A percentile compares a stretch with the other conserved stretches of the same genome.
Conservation (phyloP, 129 eudicot species). For the Saussurea involucrata region DNA sequence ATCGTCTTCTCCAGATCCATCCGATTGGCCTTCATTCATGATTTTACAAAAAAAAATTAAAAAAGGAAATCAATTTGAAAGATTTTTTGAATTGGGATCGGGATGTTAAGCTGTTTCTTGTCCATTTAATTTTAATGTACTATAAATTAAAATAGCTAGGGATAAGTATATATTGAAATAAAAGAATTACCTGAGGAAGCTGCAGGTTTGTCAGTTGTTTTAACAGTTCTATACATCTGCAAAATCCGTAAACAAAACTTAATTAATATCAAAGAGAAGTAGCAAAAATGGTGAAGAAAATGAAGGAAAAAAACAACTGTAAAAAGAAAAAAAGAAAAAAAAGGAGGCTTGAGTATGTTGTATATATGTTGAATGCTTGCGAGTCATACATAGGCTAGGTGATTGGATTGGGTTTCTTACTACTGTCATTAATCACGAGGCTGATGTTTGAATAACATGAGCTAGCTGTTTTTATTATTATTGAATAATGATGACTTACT, state of each 20-base stretch:
- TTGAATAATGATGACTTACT: conserved; percentile 72
- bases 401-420: conserved; percentile 31
- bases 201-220: conserved; percentile 91
- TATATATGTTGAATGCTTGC: conserved; percentile 10
- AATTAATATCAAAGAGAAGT: not conserved
- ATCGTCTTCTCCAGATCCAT: conserved; percentile 88
- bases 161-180: not conserved
- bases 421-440: conserved; percentile 80
- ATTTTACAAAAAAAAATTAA: not conserved
- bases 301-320: not conserved
- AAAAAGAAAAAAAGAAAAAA: not conserved
- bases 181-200: conserved; percentile 73
- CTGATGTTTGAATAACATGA: conserved; percentile 56
- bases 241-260: conserved; percentile 6
- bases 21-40: conserved; percentile 57
- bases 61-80: not conserved
- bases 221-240: conserved; percentile 93
- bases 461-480: conserved; percentile 50
- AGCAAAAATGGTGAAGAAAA: not conserved
- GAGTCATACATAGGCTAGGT: conserved; percentile 8
- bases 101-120: not conserved
- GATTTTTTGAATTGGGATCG: not conserved
- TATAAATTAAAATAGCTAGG: not conserved
- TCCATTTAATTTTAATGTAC: not conserved
- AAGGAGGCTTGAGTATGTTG: not conserved